A percentile compares a stretch with the other conserved stretches of the same genome.
phyloP scores from a whole-genome alignment of 2,329 filamentous ascomycete species.

The Sporothrix dimorphospora region DNA sequence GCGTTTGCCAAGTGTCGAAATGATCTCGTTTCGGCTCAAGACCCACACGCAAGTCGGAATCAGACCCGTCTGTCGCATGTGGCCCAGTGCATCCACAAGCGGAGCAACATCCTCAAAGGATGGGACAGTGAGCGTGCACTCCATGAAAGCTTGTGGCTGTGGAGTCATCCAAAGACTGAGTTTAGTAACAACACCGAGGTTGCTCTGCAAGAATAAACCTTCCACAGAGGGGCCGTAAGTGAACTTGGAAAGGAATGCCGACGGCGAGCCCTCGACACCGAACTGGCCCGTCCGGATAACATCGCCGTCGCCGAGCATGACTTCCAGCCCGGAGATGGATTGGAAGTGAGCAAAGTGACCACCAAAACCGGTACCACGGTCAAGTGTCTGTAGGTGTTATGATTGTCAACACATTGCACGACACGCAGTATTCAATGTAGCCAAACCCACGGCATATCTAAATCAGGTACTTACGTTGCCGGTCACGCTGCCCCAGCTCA shows the following conservation, averaged over 20 bases:
- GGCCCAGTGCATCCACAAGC: background rate
- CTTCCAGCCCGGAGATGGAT: constrained; percentile 44
- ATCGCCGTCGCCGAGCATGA: constrained; percentile 39
- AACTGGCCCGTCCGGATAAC: constrained; percentile 34
- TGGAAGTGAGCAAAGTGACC: constrained; percentile 44
- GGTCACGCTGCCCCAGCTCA: constrained; percentile 54
- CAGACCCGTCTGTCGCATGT: background rate
- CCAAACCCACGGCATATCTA: too few species aligned
- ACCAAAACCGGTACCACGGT: constrained; percentile 48
- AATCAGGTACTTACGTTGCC: constrained; percentile 46
- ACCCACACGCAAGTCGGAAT: constrained; percentile 8
- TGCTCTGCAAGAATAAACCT: constrained; percentile 10
- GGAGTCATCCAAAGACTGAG: constrained; percentile 8
- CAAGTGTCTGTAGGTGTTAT: constrained; percentile 40
- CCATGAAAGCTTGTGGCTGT: constrained; percentile 9
- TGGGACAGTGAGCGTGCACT: background rate
- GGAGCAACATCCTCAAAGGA: background rate
- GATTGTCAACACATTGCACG: background rate
- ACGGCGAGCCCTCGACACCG: background rate
- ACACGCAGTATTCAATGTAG: background rate
- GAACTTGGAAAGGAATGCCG: constrained; percentile 9
- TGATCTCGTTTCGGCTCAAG: constrained; percentile 15
- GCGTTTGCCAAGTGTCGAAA: background rate
- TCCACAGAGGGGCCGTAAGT: constrained; percentile 6
- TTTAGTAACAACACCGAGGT: constrained; percentile 1